Conservation (phyloP, 2,329 filamentous ascomycete genomes). For the Ascochyta pisi region DNA sequence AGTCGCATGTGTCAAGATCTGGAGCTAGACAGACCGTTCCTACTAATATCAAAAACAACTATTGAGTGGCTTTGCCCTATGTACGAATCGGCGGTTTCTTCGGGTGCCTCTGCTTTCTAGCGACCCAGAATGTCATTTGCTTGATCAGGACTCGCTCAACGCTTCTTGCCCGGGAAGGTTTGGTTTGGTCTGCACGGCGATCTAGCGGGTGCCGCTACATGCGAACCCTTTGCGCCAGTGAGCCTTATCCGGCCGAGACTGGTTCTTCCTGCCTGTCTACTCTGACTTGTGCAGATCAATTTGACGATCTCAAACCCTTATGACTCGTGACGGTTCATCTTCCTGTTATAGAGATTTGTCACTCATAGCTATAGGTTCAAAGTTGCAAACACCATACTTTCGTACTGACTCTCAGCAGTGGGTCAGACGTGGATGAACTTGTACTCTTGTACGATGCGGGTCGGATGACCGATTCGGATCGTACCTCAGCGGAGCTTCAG, state of each 20-base stretch:
- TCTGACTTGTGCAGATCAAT: slow-evolving; percentile 8
- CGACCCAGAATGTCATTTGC: slow-evolving; percentile 8
- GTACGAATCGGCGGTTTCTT: slow-evolving; percentile 9
- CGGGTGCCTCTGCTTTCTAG: neutral
- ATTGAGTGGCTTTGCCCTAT: slow-evolving; percentile 1
- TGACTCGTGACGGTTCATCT: slow-evolving; percentile 5
- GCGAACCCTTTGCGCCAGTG: slow-evolving; percentile 6
- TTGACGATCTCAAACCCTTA: slow-evolving; percentile 4
- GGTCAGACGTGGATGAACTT: slow-evolving; percentile 1
- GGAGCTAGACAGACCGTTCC: neutral
- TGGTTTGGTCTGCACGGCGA: neutral
- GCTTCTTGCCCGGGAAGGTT: neutral
- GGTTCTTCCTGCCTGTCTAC: slow-evolving; percentile 7
- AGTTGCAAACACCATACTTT: neutral
- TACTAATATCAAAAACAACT: neutral
- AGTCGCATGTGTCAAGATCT: slow-evolving; percentile 11
- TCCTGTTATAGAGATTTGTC: slow-evolving; percentile 3
- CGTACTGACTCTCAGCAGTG: neutral
- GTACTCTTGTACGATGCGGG: neutral
- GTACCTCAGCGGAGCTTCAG: neutral
- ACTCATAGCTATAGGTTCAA: neutral
- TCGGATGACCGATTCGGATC: neutral
- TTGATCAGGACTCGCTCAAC: neutral
- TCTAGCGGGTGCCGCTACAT: slow-evolving; percentile 5
- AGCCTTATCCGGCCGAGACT: slow-evolving; percentile 6